Evolutionary conservation across 129 eudicot species (phyloP), one percentile per base, ranked within the genome.

Genomic region (Helichrysum umbraculigerum): DNA sequence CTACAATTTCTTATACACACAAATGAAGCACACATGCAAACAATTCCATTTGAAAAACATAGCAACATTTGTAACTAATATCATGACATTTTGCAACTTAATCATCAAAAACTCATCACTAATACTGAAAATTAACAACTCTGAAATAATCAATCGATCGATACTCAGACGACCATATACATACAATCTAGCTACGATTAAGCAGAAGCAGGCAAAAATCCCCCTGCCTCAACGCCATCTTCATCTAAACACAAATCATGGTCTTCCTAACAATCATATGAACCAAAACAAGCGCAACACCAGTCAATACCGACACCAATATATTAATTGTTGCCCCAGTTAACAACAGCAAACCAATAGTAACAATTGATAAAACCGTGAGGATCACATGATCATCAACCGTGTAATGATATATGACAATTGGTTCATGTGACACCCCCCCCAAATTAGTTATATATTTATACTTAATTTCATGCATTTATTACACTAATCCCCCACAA

Each of bases 231-330:
- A 15, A 78, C 83, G 1, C 85, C 85, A 32, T 89, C 96, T 72
- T 87, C 96, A 21, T 87, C 96, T 56, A 81, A 42, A 19, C 19
- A 69, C 91, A 85, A 84, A 68, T 91, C 88, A 30, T 91, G 5
- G 90, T 89, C 83, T 81, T 86, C 86, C 97, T 89, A 19, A 87
- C 28, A 51, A 61, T 79, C 5, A 88, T 87, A 66, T 91, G 94
- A 67, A 91, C 34, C 81, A 82, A 25, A 58, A 91, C 90, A 60
- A 88, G 73, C 82, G 57, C 89, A 32, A 66, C 75, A 7, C 89
- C 92, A 41, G 83, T 70, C 78, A 79, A 29, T 76, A 89, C 68
- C 22, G 98, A 47, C 65, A 70, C 25, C 25, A 92, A 2, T 15
- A 92, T 81, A 17, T 87, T 82, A 14, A 58, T 5, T 37, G 85